Evolutionary conservation across 306 rosid species (phyloP), one percentile per base, ranked within the genome.

Genomic region (Pterocarpus macrocarpus): DNA sequence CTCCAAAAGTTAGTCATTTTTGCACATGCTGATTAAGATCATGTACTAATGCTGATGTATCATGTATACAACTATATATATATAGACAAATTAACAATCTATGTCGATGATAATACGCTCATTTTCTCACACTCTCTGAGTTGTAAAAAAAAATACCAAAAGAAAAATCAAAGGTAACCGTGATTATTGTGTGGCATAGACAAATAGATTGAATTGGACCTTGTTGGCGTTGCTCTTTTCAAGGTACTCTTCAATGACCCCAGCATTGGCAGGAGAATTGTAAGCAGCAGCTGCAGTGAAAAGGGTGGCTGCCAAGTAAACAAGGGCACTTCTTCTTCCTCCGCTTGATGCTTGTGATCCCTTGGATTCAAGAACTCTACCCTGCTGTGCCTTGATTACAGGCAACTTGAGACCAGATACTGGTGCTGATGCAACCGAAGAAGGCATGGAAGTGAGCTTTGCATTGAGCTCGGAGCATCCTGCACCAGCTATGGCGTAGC

Each of bases 221-320:
- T 95, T 95, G 94, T 95, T 95, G 72, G 89, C 89, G 84, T 95
- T 90, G 91, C 97, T 93, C 87, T 62, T 92, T 64, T 91, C 97
- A 39, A 94, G 97, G 88, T 94, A 94, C 0, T 92, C 90, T 7
- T 94, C 98, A 64, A 94, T 87, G 87, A 94, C 88, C 1, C 97
- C 94, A 39, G 98, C 98, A 85, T 88, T 86, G 49, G 98, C 91
- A 10, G 86, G 2, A 11, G 79, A 77, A 44, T 33, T 64, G 79
- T 82, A 71, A 49, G 83, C 80, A 4, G 77, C 90, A 30, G 89
- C 82, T 5, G 87, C 88, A 16, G 91, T 22, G 69, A 92, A 89
- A 85, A 92, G 82, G 33, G 93, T 79, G 61, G 93, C 93, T 7
- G 96, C 91, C 2, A 95, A 86, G 76, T 14, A 87, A 43, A 85